A percentile compares a stretch with the other conserved stretches of the same genome.
These are phyloP conservation scores for Cadophora luteo-olivacea DNA, from an alignment of 2,329 filamentous ascomycete species.

Conservation along the genomic window DNA sequence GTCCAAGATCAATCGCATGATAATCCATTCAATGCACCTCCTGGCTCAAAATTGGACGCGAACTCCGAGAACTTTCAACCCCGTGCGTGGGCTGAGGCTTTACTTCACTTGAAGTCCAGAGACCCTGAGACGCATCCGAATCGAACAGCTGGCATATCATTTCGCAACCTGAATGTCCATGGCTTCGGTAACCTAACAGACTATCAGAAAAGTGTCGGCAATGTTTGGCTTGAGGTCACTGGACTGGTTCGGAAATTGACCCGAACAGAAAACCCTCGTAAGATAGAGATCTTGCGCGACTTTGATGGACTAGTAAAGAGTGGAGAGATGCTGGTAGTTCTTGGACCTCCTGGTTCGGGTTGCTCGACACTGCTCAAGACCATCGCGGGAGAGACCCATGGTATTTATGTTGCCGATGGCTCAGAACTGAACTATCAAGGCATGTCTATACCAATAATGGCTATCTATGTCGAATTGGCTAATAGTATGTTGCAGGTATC, in stretches of 20 bases:
- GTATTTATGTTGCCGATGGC: neutral
- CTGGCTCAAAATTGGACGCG: neutral
- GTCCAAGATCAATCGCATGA: neutral
- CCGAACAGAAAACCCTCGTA: neutral
- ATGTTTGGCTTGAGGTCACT: neutral
- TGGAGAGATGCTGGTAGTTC: neutral
- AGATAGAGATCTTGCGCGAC: neutral
- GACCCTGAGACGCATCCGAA: neutral
- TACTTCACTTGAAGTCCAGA: neutral
- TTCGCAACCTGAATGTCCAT: neutral
- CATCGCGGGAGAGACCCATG: neutral
- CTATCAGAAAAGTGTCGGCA: neutral
- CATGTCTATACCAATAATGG: no score
- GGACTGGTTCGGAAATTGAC: neutral
- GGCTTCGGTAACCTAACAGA: neutral
- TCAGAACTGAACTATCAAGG: neutral
- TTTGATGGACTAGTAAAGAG: neutral
- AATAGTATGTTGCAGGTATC: neutral
- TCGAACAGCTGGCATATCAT: neutral
- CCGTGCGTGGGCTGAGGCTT: neutral
- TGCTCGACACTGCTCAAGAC: neutral
- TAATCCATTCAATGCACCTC: neutral
- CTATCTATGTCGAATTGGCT: no score
- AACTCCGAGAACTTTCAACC: constrained; percentile 2
- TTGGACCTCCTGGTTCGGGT: neutral